A percentile compares a stretch with the other conserved stretches of the same genome.
These are phyloP conservation scores for Rhodofomes roseus DNA, from an alignment of 1,284 basidiomycete genomes.

Conservation along the genomic window DNA sequence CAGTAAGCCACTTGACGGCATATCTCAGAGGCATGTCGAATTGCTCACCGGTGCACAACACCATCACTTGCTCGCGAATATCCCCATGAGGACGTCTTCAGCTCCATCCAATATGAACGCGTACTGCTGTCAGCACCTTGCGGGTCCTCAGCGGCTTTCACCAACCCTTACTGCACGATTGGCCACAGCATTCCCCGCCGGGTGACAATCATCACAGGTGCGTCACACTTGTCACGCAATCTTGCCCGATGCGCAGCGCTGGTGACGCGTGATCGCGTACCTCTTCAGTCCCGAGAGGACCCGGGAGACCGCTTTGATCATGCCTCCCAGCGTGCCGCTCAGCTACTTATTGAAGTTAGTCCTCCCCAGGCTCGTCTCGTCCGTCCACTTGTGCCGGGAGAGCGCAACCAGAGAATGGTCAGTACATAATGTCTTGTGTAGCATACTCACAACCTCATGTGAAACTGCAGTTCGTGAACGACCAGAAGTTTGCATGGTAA, in stretches of 20 bases:
- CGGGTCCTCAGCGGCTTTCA: not conserved
- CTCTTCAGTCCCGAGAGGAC: conserved; percentile 1
- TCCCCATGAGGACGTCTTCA: not conserved
- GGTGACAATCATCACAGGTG: not conserved
- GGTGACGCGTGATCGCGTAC: conserved; percentile 1
- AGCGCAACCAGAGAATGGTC: not conserved
- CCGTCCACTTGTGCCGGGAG: not conserved
- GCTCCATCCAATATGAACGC: not conserved
- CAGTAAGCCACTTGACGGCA: too few species aligned
- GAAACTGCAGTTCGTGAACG: conserved; percentile 78
- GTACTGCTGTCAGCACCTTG: not conserved
- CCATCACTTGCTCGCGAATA: not conserved
- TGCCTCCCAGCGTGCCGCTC: not conserved
- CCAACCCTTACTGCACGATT: not conserved
- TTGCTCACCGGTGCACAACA: not conserved
- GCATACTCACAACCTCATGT: not conserved
- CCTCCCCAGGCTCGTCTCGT: not conserved
- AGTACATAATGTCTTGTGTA: not conserved
- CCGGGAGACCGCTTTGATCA: not conserved
- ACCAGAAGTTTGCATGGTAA: conserved; percentile 82
- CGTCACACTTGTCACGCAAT: not conserved
- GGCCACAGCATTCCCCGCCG: not conserved
- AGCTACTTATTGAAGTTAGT: not conserved
- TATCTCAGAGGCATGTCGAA: too few species aligned
- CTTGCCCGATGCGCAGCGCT: not conserved